Conservation (phyloP, 1,284 basidiomycete species). For the Inonotus hispidus region DNA sequence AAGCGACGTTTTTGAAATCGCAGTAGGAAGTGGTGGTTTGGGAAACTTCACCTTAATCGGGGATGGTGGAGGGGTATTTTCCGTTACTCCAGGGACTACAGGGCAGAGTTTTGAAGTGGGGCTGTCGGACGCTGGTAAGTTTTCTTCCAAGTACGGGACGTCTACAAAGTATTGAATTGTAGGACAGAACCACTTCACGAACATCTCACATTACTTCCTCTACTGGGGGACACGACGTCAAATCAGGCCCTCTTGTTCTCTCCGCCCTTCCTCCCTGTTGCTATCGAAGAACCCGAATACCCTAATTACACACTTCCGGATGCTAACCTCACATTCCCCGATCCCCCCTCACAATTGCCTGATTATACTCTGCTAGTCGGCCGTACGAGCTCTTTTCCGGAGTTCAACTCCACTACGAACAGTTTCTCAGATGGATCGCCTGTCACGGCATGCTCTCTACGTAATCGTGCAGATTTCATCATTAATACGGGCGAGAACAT, state of each 20-base stretch:
- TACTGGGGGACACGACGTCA: constrained; percentile 73
- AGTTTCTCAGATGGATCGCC: constrained; percentile 38
- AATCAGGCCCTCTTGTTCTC: constrained; percentile 77
- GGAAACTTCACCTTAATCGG: constrained; percentile 47
- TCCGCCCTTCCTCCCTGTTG: constrained; percentile 41
- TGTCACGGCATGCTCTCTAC: constrained; percentile 55
- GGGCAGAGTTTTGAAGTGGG: constrained; percentile 49
- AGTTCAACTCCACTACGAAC: constrained; percentile 19
- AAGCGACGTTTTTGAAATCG: constrained; percentile 45
- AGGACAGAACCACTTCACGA: constrained; percentile 42
- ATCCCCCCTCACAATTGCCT: constrained; percentile 33
- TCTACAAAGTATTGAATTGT: not conserved
- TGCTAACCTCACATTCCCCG: constrained; percentile 47
- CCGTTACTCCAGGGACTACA: constrained; percentile 38
- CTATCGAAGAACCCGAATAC: constrained; percentile 44
- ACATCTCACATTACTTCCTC: constrained; percentile 39
- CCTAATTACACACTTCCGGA: constrained; percentile 78
- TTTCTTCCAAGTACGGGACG: not conserved
- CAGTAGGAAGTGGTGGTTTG: constrained; percentile 41
- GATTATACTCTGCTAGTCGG: constrained; percentile 20
- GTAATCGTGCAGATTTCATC: constrained; percentile 32
- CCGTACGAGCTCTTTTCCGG: constrained; percentile 22
- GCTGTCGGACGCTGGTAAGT: constrained; percentile 47
- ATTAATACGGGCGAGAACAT: constrained; percentile 25
- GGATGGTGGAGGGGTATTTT: constrained; percentile 42